Percentiles rank a stretch among this genome's conserved stretches.
Conservation (phyloP, 768 basidiomycete genomes). For the Pisolithus albus region DNA sequence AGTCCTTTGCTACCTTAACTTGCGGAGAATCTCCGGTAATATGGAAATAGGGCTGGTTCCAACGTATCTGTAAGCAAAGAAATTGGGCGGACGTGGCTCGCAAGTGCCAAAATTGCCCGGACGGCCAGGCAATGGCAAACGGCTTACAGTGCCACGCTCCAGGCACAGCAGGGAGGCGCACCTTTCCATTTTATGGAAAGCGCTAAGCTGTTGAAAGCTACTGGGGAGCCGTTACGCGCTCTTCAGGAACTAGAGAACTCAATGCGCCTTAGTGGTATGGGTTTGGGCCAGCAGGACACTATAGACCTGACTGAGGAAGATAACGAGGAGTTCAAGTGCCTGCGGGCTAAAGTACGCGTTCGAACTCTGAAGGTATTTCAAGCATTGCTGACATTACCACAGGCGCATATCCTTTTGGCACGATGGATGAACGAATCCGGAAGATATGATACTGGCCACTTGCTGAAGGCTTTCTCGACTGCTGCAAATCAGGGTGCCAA, state of each 20-base stretch:
- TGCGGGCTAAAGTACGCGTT: slow-evolving; percentile 64
- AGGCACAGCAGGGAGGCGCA: slow-evolving; percentile 69
- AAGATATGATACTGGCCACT: slow-evolving; percentile 59
- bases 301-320: slow-evolving; percentile 53
- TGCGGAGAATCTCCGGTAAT: slow-evolving; percentile 7
- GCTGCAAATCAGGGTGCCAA: slow-evolving; percentile 45
- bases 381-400: background rate
- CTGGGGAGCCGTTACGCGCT: slow-evolving; percentile 77
- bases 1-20: slow-evolving; percentile 10
- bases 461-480: slow-evolving; percentile 52
- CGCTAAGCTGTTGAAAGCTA: slow-evolving; percentile 75
- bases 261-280: slow-evolving; percentile 48
- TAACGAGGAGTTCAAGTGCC: slow-evolving; percentile 39
- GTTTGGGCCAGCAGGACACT: slow-evolving; percentile 35
- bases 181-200: slow-evolving; percentile 84
- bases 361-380: background rate
- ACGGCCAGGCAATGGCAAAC: slow-evolving; percentile 96
- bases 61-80: slow-evolving; percentile 42
- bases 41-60: slow-evolving; percentile 11
- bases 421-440: slow-evolving; percentile 92
- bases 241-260: slow-evolving; percentile 79
- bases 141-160: slow-evolving; percentile 91
- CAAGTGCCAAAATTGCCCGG: slow-evolving; percentile 91
- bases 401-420: slow-evolving; percentile 78
- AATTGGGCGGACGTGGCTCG: slow-evolving; percentile 83